Evolutionary conservation across 2,329 filamentous ascomycete species (phyloP), one percentile per base, ranked within the genome.

Genomic region (Pseudogymnoascus sp.): DNA sequence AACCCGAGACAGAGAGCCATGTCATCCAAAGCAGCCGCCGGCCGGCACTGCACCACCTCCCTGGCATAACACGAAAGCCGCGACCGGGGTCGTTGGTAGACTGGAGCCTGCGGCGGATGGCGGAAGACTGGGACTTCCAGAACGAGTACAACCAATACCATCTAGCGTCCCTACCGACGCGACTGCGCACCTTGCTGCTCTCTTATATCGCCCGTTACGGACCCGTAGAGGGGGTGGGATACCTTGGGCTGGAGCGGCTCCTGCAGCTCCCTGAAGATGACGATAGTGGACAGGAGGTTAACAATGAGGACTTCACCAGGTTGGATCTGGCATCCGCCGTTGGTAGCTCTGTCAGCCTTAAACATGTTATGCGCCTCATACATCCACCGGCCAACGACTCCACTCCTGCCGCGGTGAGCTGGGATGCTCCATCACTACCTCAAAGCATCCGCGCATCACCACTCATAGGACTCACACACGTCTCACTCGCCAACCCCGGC

Each of bases 381-480:
- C 83, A 79, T 33, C 60, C 60, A 28, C 49, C 28, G 9, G 14
- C 5, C 49, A 33, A 21, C 28, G 28, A 55, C 49, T 33, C 49
- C 28, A 55, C 16, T 9, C 31, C 65, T 35, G 55, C 35, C 8
- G 52, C 59, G 0, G 59, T 68, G 1, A 66, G 68, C 5, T 72
- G 71, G 71, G 71, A 72, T 23, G 18, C 62, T 8, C 58, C 69
- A 31, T 66, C 35, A 16, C 64, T 69, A 14, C 63, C 67, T 16
- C 58, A 38, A 21, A 66, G 61, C 16, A 59, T 71, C 2, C 67
- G 65, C 11, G 60, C 69, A 4, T 55, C 49, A 28, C 62, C 63
- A 3, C 65, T 87, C 41, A 83, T 84, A 8, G 81, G 81, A 64
- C 75, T 88, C 11, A 86, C 84, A 0, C 83, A 86, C 66, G 76